These are phyloP conservation scores for Termitomyces sp. DNA, from an alignment of 768 basidiomycete species.

Conservation along the genomic window DNA sequence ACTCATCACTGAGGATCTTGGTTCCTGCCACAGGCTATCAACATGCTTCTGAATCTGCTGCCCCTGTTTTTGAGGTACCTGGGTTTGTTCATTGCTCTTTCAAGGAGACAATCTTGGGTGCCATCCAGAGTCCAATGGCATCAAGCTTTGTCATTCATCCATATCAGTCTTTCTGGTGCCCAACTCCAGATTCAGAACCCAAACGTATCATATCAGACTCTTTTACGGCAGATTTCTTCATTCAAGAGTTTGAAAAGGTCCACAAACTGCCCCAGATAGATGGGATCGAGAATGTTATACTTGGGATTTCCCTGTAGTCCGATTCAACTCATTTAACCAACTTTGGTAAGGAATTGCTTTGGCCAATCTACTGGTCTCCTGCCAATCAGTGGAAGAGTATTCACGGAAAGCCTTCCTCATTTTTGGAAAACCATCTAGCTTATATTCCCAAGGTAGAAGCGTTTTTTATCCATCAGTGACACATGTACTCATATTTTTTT, in stretches of 20 bases:
- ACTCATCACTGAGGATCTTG: too few relatives aligned
- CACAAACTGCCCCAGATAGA: neutral
- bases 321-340: slow-evolving; percentile 34
- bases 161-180: too few relatives aligned
- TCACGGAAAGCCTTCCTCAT: neutral
- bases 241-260: neutral
- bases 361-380: too few relatives aligned
- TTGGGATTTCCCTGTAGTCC: slow-evolving; percentile 26
- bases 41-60: slow-evolving; percentile 18
- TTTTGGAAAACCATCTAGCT: neutral
- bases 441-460: neutral
- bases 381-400: too few relatives aligned
- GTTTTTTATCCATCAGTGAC: neutral
- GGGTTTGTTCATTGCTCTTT: slow-evolving; percentile 26
- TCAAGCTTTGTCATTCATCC: slow-evolving; percentile 11
- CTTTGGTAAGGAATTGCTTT: too few relatives aligned
- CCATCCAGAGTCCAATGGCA: slow-evolving; percentile 11
- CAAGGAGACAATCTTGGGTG: too few relatives aligned
- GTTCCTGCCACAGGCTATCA: too few relatives aligned
- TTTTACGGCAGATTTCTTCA: neutral
- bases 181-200: too few relatives aligned
- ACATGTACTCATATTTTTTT: neutral
- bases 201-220: neutral
- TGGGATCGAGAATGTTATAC: neutral
- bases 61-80: slow-evolving; percentile 25